These are phyloP conservation scores for Mortierella sp. DNA, from an alignment of 371 early-diverging fungal genomes.

Conservation along the genomic window DNA sequence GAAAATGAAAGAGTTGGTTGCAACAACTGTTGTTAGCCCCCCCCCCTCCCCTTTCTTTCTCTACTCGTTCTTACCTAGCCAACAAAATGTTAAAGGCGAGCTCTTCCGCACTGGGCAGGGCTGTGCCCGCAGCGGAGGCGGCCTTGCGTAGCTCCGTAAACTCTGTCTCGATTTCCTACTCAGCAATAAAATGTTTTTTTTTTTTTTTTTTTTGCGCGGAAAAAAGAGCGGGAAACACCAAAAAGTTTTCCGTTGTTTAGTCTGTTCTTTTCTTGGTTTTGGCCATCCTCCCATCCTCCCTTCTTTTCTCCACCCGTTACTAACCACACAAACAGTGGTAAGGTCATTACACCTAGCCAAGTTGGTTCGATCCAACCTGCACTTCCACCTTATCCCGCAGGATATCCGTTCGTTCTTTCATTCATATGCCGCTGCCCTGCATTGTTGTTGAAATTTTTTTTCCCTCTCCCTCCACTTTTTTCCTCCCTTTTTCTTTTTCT, in stretches of 20 bases:
- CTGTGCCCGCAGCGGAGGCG: slow-evolving; percentile 52
- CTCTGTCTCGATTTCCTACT: slow-evolving; percentile 64
- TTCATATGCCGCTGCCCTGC: too few relatives aligned
- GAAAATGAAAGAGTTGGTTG: too few relatives aligned
- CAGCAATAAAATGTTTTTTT: not conserved
- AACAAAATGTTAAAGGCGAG: slow-evolving; percentile 45
- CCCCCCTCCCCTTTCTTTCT: too few relatives aligned
- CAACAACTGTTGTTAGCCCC: too few relatives aligned
- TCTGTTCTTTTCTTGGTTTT: too few relatives aligned
- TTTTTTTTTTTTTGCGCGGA: slow-evolving; percentile 9
- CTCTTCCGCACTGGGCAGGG: slow-evolving; percentile 39
- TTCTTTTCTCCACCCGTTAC: not conserved
- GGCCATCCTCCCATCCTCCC: too few relatives aligned
- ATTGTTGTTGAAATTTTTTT: too few relatives aligned
- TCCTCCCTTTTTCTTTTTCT: too few relatives aligned
- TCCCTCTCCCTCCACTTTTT: too few relatives aligned
- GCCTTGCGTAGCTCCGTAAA: slow-evolving; percentile 66
- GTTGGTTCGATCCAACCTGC: not conserved
- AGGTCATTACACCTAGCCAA: not conserved
- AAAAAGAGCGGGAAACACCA: not conserved
- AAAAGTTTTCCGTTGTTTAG: not conserved
- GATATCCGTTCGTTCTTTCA: too few relatives aligned
- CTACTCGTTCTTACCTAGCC: slow-evolving; percentile 30
- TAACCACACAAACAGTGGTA: not conserved
- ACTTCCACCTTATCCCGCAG: too few relatives aligned